Percentiles rank a stretch among this genome's conserved stretches.
Conservation (phyloP, 176 grass and related monocot genomes). For the Oropetium thomaeum region DNA sequence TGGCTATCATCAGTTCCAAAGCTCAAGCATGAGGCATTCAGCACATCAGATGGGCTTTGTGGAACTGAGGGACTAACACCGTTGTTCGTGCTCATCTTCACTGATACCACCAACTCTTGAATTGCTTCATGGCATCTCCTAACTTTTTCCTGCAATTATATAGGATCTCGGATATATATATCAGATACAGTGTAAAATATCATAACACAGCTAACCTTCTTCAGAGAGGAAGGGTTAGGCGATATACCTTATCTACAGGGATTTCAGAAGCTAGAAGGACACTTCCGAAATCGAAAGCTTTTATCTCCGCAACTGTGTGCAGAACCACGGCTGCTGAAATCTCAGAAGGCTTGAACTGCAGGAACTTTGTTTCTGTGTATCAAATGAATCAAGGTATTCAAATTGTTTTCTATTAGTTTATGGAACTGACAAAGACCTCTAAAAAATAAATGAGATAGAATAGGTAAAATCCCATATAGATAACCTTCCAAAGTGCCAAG, state of each 20-base stretch:
- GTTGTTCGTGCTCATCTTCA: constrained; percentile 9
- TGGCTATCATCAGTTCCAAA: constrained; percentile 43
- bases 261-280: constrained; percentile 39
- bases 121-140: constrained; percentile 51
- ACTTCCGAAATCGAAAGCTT: constrained; percentile 24
- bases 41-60: constrained; percentile 53
- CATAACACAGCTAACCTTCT: neutral
- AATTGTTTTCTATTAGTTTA: neutral
- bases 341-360: constrained; percentile 78
- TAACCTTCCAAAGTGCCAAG: constrained; percentile 56
- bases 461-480: neutral
- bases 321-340: constrained; percentile 60
- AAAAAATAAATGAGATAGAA: neutral
- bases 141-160: constrained; percentile 60
- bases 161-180: neutral
- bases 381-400: neutral
- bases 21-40: constrained; percentile 57
- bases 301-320: constrained; percentile 29
- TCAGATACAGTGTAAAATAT: neutral
- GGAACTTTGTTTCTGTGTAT: constrained; percentile 66
- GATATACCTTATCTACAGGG: constrained; percentile 61
- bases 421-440: neutral
- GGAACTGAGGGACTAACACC: constrained; percentile 27
- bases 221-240: neutral
- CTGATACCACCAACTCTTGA: constrained; percentile 46